Evolutionary conservation across 2,329 filamentous ascomycete species (phyloP).

Genomic region (Aspergillus unguis): DNA sequence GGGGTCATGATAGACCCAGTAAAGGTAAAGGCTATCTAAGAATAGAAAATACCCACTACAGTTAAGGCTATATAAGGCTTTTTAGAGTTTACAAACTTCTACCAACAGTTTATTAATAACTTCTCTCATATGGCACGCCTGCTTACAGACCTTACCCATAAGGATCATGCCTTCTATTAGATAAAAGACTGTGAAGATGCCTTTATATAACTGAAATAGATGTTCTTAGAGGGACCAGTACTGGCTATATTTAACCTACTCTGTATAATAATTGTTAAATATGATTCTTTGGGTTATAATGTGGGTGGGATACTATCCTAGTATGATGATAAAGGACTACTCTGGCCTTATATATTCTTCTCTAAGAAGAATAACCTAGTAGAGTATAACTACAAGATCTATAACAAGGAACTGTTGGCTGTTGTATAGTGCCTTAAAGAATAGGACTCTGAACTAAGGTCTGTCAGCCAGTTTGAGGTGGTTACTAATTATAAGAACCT

Average conservation of each 20-base stretch:
- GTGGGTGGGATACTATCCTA: neutral
- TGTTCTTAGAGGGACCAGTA: neutral
- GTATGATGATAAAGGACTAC: neutral
- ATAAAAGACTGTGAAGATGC: neutral
- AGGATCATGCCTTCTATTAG: neutral
- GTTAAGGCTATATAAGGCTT: neutral
- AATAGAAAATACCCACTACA: neutral
- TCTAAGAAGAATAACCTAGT: neutral
- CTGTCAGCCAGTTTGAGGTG: neutral
- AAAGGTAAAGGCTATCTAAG: neutral
- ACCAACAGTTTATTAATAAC: neutral
- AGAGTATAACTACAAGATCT: neutral
- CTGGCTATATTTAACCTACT: neutral
- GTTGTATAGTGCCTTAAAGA: neutral
- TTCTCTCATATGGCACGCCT: neutral
- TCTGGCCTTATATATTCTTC: neutral
- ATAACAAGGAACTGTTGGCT: neutral
- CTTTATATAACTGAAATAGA: neutral
- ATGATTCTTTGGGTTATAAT: neutral
- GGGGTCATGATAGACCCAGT: neutral
- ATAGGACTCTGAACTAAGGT: neutral
- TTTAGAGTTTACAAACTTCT: neutral
- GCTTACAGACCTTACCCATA: neutral
- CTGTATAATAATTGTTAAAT: neutral
- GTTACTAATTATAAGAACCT: neutral